phyloP scores from a whole-genome alignment of 176 grass and related monocot genomes.

The Zizania latifolia region DNA sequence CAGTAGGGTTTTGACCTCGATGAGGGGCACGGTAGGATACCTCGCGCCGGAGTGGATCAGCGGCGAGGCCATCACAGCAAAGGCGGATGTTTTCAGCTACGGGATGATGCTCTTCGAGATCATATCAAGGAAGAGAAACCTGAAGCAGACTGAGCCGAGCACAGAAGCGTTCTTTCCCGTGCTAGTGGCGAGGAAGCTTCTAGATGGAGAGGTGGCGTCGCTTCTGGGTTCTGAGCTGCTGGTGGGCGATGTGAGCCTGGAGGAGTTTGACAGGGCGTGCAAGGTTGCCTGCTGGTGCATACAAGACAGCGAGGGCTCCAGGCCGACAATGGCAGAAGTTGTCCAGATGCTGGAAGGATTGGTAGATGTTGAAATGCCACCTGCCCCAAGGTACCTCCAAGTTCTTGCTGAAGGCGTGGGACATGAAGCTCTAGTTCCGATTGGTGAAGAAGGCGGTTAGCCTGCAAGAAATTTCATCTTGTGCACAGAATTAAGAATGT shows the following conservation, averaged over 20 bases:
- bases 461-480: no score
- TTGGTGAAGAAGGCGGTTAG: no score
- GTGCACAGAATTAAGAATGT: not conserved
- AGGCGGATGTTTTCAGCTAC: conserved; percentile 43
- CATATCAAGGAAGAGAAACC: conserved; percentile 28
- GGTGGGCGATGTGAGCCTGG: not conserved
- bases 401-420: not conserved
- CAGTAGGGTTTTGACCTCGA: conserved; percentile 30
- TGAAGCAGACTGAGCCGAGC: not conserved
- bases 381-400: conserved; percentile 27
- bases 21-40: conserved; percentile 33
- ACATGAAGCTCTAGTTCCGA: not conserved
- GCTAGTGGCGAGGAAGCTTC: conserved; percentile 10
- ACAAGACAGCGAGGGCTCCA: conserved; percentile 20
- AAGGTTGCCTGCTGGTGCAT: conserved; percentile 40
- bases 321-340: conserved; percentile 35
- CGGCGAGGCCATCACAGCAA: conserved; percentile 29
- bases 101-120: conserved; percentile 45
- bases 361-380: conserved; percentile 24
- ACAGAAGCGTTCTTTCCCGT: conserved; percentile 5
- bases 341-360: conserved; percentile 34
- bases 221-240: not conserved
- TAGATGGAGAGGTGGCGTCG: conserved; percentile 8
- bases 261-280: conserved; percentile 24
- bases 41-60: conserved; percentile 43